Evolutionary conservation across 108 stramenopile species (phyloP), one percentile per base, ranked within the genome.

Genomic region (Cyclotella distinguenda): DNA sequence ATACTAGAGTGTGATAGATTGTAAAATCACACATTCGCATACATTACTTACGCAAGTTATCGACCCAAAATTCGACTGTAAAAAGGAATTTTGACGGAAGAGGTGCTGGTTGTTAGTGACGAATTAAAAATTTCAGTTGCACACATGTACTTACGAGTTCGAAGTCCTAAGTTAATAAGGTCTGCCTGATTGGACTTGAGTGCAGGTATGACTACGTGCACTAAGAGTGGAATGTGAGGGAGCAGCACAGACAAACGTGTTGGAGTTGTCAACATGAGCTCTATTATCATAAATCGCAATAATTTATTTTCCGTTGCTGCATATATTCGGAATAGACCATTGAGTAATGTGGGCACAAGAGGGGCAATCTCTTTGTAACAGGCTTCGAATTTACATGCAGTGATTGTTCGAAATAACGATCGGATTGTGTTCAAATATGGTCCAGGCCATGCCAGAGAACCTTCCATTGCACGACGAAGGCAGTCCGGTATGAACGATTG

Each of bases 21-120:
- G n/a, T n/a, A n/a, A n/a, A n/a, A n/a, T n/a, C n/a, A n/a, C n/a
- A n/a, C n/a, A n/a, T n/a, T n/a, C n/a, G n/a, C n/a, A n/a, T n/a
- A n/a, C n/a, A n/a, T n/a, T n/a, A n/a, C n/a, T n/a, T n/a, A 78
- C 94, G 94, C 18, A 98, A 70, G 55, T 97, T 97, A 78, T 99
- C 96, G 6, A 97, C 85, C 96, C 96, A 99, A 78, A 97, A 96
- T 77, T 97, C 97, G 12, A 99, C 77, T 0, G 95, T 96, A 1
- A 92, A 79, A 13, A 96, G 1, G 25, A 6, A 48, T 2, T 22
- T 19, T 48, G 78, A 46, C n/a, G n/a, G n/a, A n/a, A n/a, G n/a
- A n/a, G n/a, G 82, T 88, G 22, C 9, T 12, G 16, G n/a, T 48
- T 22, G 46, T 34, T 8, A 63, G 1, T 7, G 64, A 26, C 13